Conservation (phyloP, 164 flowering plant species). For the Magnolia sinica region DNA sequence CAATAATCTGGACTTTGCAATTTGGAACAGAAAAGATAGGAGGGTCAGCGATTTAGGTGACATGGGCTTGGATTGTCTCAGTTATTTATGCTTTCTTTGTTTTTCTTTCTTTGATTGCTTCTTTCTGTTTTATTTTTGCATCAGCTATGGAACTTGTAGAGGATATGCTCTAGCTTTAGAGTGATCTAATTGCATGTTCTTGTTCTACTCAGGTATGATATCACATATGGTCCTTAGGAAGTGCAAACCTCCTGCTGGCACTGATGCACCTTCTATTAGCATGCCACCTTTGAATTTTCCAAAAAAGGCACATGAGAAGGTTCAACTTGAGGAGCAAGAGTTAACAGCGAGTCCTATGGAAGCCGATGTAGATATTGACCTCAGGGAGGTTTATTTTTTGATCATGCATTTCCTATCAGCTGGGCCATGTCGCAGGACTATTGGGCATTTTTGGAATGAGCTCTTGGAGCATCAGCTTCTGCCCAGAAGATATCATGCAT, state of each 20-base stretch:
- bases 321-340: constrained; percentile 40
- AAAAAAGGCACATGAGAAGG: constrained; percentile 35
- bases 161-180: background rate
- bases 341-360: constrained; percentile 28
- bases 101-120: background rate
- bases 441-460: constrained; percentile 67
- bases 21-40: too few relatives aligned
- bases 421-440: constrained; percentile 88
- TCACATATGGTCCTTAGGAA: constrained; percentile 44
- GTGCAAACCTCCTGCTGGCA: constrained; percentile 24
- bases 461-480: constrained; percentile 88
- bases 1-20: too few relatives aligned
- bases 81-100: background rate
- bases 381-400: constrained; percentile 81
- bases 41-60: too few relatives aligned
- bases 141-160: background rate
- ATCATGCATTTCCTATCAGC: constrained; percentile 60
- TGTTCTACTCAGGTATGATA: constrained; percentile 21
- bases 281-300: constrained; percentile 31
- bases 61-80: background rate
- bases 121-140: background rate
- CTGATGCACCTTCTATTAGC: constrained; percentile 31
- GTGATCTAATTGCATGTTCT: background rate
- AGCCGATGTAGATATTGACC: constrained; percentile 72
- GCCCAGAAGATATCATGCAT: constrained; percentile 98